A percentile compares a stretch with the other conserved stretches of the same genome.
These are phyloP conservation scores for Diutina siamensis DNA, from an alignment of 1,139 yeast species.

Conservation along the genomic window DNA sequence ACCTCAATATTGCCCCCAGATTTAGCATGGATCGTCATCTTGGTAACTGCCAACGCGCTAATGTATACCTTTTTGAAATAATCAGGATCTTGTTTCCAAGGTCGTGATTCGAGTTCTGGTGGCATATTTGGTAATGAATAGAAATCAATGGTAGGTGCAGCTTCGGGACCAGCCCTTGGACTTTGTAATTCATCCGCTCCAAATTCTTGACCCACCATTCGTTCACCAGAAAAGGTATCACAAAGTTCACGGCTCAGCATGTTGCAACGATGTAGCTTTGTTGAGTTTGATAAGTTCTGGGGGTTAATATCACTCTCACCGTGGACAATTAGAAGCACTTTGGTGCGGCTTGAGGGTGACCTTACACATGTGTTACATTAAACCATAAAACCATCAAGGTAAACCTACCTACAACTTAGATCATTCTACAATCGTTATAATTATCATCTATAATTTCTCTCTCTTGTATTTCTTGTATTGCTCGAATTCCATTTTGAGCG, in stretches of 20 bases:
- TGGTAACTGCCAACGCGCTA: conserved; percentile 64
- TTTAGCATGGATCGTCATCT: conserved; percentile 76
- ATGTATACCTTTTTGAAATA: conserved; percentile 59
- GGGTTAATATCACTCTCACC: too few species aligned
- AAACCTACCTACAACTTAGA: too few species aligned
- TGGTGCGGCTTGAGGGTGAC: too few species aligned
- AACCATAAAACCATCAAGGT: too few species aligned
- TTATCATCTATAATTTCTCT: too few species aligned
- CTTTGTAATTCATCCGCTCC: neutral
- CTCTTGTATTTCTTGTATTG: too few species aligned
- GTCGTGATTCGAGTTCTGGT: conserved; percentile 11
- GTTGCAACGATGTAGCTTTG: too few species aligned
- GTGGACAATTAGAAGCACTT: too few species aligned
- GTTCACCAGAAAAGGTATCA: neutral
- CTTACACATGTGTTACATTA: too few species aligned
- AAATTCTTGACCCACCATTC: neutral
- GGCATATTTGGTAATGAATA: neutral
- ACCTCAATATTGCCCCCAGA: conserved; percentile 85
- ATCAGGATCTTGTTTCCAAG: conserved; percentile 37
- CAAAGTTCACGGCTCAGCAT: conserved; percentile 1
- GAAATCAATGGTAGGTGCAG: neutral
- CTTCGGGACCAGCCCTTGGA: neutral
- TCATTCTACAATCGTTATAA: too few species aligned
- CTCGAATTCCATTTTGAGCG: too few species aligned
- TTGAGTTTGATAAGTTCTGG: too few species aligned